These are phyloP conservation scores for Tuber umbilicatum DNA, from an alignment of 495 filamentous ascomycete genomes.

Conservation along the genomic window DNA sequence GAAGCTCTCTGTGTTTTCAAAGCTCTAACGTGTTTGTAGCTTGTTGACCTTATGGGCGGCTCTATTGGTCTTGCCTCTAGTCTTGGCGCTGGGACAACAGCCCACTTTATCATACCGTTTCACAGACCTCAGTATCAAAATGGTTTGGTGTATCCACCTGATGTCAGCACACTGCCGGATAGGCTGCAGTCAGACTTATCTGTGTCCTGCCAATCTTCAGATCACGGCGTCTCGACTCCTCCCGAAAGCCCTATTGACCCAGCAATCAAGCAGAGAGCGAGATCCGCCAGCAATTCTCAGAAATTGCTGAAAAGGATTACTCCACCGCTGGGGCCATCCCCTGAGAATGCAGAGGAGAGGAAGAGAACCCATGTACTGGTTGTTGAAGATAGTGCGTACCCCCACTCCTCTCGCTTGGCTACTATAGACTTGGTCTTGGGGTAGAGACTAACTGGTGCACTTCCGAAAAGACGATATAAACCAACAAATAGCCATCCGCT, in stretches of 20 bases:
- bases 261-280: slow-evolving; percentile 21
- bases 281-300: slow-evolving; percentile 26
- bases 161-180: slow-evolving; percentile 53
- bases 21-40: slow-evolving; percentile 45
- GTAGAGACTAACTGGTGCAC: slow-evolving; percentile 1
- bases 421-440: neutral
- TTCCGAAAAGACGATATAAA: slow-evolving; percentile 50
- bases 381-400: slow-evolving; percentile 64
- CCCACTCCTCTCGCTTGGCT: neutral
- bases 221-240: slow-evolving; percentile 32
- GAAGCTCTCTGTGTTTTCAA: neutral
- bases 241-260: slow-evolving; percentile 33
- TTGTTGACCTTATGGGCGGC: slow-evolving; percentile 79
- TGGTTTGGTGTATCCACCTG: slow-evolving; percentile 44
- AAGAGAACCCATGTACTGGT: slow-evolving; percentile 58
- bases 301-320: slow-evolving; percentile 33
- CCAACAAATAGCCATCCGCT: slow-evolving; percentile 69
- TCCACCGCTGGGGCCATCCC: slow-evolving; percentile 41
- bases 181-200: slow-evolving; percentile 58
- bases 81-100: slow-evolving; percentile 56
- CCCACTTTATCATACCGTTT: slow-evolving; percentile 64
- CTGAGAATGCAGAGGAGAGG: slow-evolving; percentile 45
- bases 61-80: slow-evolving; percentile 58
- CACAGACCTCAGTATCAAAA: slow-evolving; percentile 47
- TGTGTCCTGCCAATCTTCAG: slow-evolving; percentile 49